Conservation (phyloP, 306 rosid genomes). For the Casuarina equisetifolia region DNA sequence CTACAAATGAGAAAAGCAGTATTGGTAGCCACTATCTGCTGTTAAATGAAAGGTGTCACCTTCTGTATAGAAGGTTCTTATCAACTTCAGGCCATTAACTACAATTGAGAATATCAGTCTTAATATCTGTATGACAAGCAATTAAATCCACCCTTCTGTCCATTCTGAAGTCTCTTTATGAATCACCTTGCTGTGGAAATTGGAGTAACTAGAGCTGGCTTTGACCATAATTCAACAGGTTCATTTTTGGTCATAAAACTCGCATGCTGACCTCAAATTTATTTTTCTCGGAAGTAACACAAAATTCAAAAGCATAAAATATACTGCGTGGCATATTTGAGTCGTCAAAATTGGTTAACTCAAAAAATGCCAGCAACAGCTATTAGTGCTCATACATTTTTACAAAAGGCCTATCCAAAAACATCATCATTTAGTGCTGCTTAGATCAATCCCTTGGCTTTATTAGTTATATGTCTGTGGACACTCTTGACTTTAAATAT, state of each 20-base stretch:
- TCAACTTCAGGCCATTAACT: neutral
- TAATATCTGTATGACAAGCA: neutral
- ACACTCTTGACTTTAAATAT: neutral
- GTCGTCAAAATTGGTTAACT: neutral
- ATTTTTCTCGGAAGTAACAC: neutral
- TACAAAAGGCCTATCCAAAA: neutral
- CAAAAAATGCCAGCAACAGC: neutral
- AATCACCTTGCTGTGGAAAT: neutral
- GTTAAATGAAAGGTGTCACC: neutral
- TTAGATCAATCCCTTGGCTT: neutral
- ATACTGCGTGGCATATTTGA: neutral
- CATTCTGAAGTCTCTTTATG: neutral
- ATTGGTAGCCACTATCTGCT: neutral
- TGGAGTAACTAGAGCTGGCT: neutral
- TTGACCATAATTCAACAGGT: neutral
- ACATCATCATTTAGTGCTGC: neutral
- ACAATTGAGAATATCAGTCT: neutral
- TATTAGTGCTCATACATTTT: neutral
- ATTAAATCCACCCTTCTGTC: neutral
- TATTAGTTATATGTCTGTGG: neutral
- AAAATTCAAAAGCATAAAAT: neutral
- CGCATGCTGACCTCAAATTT: neutral
- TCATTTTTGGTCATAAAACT: neutral
- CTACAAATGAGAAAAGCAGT: neutral
- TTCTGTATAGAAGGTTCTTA: neutral